These are phyloP conservation scores for Cytospora chrysosperma DNA, from an alignment of 2,329 filamentous ascomycete genomes.

Conservation along the genomic window DNA sequence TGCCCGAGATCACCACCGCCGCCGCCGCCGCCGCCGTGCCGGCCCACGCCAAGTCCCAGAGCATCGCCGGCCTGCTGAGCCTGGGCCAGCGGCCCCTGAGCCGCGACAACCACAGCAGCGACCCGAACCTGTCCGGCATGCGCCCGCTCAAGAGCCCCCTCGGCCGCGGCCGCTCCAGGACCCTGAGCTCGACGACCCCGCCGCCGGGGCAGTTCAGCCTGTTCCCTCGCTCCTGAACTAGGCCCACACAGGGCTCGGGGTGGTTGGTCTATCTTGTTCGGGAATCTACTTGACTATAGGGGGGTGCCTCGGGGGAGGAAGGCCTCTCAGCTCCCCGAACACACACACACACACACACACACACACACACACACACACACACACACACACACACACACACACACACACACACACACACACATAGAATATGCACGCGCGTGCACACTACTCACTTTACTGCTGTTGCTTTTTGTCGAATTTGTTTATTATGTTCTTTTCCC, in stretches of 20 bases:
- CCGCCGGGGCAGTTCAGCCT: conserved; percentile 49
- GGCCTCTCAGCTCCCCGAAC: not conserved
- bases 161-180: conserved; percentile 44
- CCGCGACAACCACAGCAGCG: conserved; percentile 31
- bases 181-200: conserved; percentile 45
- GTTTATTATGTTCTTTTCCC: no score
- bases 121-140: conserved; percentile 30
- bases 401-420: no score
- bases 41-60: conserved; percentile 20
- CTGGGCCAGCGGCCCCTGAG: conserved; percentile 21
- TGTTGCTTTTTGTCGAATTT: no score
- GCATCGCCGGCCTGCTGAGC: conserved; percentile 16
- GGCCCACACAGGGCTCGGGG: no score
- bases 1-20: conserved; percentile 17
- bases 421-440: no score
- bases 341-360: not conserved
- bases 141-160: conserved; percentile 28
- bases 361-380: no score
- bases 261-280: no score
- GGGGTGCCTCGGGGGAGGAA: conserved; percentile 7
- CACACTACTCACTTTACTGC: no score
- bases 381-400: no score
- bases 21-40: conserved; percentile 32
- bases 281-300: not conserved
- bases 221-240: conserved; percentile 36